These are phyloP conservation scores for Cicer cuneatum DNA, from an alignment of 306 rosid genomes.

Conservation along the genomic window DNA sequence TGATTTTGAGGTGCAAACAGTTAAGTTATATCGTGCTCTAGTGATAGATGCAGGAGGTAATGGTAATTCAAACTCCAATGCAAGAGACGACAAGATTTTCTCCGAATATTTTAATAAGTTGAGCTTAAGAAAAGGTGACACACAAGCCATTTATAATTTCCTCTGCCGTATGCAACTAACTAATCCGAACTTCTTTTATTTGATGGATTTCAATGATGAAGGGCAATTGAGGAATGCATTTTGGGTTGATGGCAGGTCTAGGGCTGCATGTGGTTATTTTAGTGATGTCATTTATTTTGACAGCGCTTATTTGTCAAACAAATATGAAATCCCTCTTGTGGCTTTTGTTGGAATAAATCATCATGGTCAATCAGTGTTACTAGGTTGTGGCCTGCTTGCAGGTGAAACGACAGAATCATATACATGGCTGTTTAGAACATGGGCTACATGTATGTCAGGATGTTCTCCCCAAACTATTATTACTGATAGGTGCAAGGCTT, in stretches of 20 bases:
- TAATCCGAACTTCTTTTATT: slow-evolving; percentile 89
- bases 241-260: slow-evolving; percentile 86
- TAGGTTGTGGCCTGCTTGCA: slow-evolving; percentile 89
- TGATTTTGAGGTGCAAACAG: slow-evolving; percentile 68
- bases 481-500: slow-evolving; percentile 76
- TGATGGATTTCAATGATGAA: slow-evolving; percentile 87
- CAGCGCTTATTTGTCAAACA: slow-evolving; percentile 74
- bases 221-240: slow-evolving; percentile 80
- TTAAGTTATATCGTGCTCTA: slow-evolving; percentile 85
- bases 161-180: slow-evolving; percentile 91
- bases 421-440: slow-evolving; percentile 81
- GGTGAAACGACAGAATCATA: slow-evolving; percentile 81
- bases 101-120: slow-evolving; percentile 56
- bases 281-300: slow-evolving; percentile 77
- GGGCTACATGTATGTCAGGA: slow-evolving; percentile 76
- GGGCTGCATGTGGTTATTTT: slow-evolving; percentile 86
- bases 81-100: slow-evolving; percentile 51
- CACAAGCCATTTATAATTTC: slow-evolving; percentile 89
- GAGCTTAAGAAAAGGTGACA: slow-evolving; percentile 82
- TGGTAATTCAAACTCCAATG: slow-evolving; percentile 50
- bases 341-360: slow-evolving; percentile 86
- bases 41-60: slow-evolving; percentile 80
- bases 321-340: slow-evolving; percentile 89
- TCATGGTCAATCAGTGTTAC: slow-evolving; percentile 80
- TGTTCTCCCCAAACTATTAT: slow-evolving; percentile 76